These are phyloP conservation scores for Salix koriyanagi DNA, from an alignment of 345 rosid species.

Conservation along the genomic window DNA sequence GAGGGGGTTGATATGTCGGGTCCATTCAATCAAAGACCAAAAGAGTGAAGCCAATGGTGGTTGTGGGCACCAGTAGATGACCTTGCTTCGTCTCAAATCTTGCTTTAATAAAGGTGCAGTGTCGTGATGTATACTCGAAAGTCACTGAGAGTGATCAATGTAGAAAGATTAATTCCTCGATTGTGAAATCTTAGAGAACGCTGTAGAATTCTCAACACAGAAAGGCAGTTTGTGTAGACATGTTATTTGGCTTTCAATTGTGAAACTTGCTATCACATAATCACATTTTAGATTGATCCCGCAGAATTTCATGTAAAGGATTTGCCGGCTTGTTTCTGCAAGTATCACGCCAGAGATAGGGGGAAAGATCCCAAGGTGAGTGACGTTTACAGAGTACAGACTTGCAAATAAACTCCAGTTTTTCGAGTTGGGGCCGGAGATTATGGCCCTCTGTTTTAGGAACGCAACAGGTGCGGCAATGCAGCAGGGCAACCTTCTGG, in stretches of 20 bases:
- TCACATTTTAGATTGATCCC: neutral
- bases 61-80: neutral
- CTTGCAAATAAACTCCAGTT: neutral
- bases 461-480: neutral
- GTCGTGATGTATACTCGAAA: neutral
- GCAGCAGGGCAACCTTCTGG: neutral
- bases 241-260: neutral
- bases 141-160: neutral
- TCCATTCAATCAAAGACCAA: slow-evolving; percentile 21
- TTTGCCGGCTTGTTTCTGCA: neutral
- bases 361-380: neutral
- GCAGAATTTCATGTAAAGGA: neutral
- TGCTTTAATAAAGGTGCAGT: neutral
- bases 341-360: neutral
- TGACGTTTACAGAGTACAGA: neutral
- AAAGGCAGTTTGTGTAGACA: neutral
- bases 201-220: no score
- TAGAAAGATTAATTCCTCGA: neutral
- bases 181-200: neutral
- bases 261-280: neutral
- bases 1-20: neutral
- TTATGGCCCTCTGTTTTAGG: neutral
- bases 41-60: neutral
- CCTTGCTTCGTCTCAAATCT: neutral
- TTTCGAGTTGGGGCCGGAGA: neutral